Evolutionary conservation across 176 grass and related monocot genomes (phyloP).

Genomic region (Eragrostis nindensis): DNA sequence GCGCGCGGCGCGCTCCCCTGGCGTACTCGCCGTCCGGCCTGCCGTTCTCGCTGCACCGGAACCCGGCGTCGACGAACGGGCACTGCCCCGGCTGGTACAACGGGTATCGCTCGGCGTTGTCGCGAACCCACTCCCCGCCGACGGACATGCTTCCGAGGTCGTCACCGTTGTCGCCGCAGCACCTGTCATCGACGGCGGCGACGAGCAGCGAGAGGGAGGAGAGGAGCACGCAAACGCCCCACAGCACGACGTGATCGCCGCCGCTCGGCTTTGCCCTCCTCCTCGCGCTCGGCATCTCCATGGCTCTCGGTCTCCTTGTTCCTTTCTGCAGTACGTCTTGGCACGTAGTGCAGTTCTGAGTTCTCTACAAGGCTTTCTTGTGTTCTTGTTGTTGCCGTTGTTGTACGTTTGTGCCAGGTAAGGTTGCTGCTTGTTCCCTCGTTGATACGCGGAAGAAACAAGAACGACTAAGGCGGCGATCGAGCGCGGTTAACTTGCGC

Average conservation of each 20-base stretch:
- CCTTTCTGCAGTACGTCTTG: no score
- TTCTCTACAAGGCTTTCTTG: no score
- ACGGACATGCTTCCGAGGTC: conserved; percentile 23
- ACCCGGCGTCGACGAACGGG: conserved; percentile 61
- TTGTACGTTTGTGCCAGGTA: background rate
- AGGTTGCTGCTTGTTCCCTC: conserved; percentile 44
- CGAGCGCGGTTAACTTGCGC: no score
- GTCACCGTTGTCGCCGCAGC: conserved; percentile 14
- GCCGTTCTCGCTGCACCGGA: conserved; percentile 69
- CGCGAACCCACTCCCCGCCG: conserved; percentile 57
- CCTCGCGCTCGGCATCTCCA: conserved; percentile 59
- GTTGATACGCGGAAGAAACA: no score
- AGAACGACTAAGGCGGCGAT: no score
- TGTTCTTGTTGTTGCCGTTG: conserved; percentile 16
- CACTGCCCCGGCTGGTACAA: conserved; percentile 51
- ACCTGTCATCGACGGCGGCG: background rate
- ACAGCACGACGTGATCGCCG: conserved; percentile 28
- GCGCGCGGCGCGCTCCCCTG: no score
- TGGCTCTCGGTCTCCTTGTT: no score
- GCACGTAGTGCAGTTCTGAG: no score
- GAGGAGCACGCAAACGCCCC: conserved; percentile 44
- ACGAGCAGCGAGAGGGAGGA: conserved; percentile 36
- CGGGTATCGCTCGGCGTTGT: no score
- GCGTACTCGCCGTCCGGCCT: conserved; percentile 56
- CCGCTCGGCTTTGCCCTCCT: no score